These are phyloP conservation scores for Podosphaera aphanis DNA, from an alignment of 2,329 filamentous ascomycete species.

Conservation along the genomic window DNA sequence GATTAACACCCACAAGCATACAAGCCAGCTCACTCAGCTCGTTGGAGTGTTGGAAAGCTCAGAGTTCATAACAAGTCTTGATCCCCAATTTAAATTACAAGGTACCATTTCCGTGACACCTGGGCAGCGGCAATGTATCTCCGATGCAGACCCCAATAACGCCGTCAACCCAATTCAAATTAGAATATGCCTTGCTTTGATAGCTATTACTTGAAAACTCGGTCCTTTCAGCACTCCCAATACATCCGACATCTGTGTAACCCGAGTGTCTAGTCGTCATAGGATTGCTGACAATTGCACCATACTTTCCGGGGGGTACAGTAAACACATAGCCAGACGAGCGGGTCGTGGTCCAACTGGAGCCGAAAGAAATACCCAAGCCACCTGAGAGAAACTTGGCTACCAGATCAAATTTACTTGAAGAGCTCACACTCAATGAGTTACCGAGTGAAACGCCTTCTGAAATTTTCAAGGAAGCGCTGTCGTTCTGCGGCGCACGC, in stretches of 20 bases:
- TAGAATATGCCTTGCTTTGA: slow-evolving; percentile 14
- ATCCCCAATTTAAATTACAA: not conserved
- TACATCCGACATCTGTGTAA: slow-evolving; percentile 16
- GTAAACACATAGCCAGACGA: slow-evolving; percentile 14
- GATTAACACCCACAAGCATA: too few species aligned
- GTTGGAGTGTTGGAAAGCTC: too few species aligned
- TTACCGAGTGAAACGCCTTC: slow-evolving; percentile 18
- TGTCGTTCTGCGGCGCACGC: slow-evolving; percentile 12
- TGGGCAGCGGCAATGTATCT: slow-evolving; percentile 17
- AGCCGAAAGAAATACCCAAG: slow-evolving; percentile 3
- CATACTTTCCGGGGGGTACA: slow-evolving; percentile 18
- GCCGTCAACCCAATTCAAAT: slow-evolving; percentile 20
- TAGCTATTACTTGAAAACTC: slow-evolving; percentile 18
- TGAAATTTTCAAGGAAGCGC: slow-evolving; percentile 12
- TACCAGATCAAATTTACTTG: not conserved
- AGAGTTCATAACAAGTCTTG: too few species aligned
- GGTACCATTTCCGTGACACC: slow-evolving; percentile 18
- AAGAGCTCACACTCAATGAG: slow-evolving; percentile 10
- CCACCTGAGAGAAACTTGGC: not conserved
- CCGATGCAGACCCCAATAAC: slow-evolving; percentile 18
- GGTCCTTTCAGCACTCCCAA: slow-evolving; percentile 12
- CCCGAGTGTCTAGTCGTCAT: slow-evolving; percentile 17
- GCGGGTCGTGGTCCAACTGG: slow-evolving; percentile 16
- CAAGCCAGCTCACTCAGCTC: too few species aligned
- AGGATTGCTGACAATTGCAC: slow-evolving; percentile 19